Base-by-base conservation (phyloP, 768 basidiomycete genomes). In the Termitomyces bulborhizus region DNA sequence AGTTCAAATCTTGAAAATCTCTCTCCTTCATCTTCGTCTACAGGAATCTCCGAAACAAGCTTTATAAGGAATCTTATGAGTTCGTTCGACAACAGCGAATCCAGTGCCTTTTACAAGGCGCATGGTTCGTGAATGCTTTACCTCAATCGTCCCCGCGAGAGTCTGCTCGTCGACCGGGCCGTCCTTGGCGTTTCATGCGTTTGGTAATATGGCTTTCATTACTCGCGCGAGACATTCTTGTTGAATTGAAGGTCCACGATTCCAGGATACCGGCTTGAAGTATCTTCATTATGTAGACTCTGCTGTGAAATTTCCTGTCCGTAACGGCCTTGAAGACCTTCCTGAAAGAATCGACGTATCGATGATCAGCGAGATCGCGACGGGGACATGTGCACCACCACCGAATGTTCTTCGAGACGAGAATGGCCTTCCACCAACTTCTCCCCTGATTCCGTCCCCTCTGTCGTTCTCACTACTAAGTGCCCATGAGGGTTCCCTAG, bases 41-140 rank as follows among this genome's bases (percentile, higher is more conserved):
- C 62, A 94, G 92, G 53, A 93, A 90, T 66, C 73, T 97, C 43
- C 84, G 91, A 18, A 84, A 84, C 42, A 90, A 91, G 60, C 75
- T 97, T 21, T 90, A 90, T 75, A 91, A 85, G 64, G 93, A 97
- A 66, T 93, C 90, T 13, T 91, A 83, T 60, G 90, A 93, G 64
- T 95, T 94, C 63, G 89, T 97, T 21, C 79, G 86, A 41, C 86
- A 89, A 66, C 93, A 97, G 69, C 79, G 93, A 51, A 86, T 94
- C 64, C 86, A 90, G 60, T 95, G 93, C 64, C 70, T 97, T 39
- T 72, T 92, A 45, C 87, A 93, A 66, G 93, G 93, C 32, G 88
- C 91, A 21, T 97, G 93, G 93, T 95, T 97, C 69, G 81, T 90
- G 59, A 93, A 87, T 63, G 92, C 85, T 1, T 71, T 88, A 39